Evolutionary conservation across 352 stramenopile species (phyloP).

Genomic region (Blastocystis sp.): DNA sequence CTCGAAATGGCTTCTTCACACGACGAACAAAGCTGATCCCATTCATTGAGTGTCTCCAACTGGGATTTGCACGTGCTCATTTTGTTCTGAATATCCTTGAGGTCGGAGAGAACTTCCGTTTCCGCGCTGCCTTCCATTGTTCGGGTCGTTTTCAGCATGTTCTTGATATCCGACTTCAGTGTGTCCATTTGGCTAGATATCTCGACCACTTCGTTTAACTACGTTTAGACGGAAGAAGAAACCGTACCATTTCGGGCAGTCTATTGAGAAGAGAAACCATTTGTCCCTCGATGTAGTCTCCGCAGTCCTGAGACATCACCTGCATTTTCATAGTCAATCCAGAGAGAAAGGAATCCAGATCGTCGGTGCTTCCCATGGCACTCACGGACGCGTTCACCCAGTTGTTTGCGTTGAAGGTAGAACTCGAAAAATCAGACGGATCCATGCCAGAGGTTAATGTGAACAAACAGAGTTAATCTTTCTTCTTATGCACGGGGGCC

Average conservation of each 20-base stretch:
- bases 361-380: background rate
- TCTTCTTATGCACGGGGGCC: background rate
- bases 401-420: background rate
- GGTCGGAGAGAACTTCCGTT: background rate
- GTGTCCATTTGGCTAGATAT: background rate
- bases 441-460: background rate
- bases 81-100: background rate
- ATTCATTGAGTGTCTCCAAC: background rate
- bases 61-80: background rate
- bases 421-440: background rate
- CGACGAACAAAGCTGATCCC: background rate
- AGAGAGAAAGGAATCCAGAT: slow-evolving; percentile 9
- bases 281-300: background rate
- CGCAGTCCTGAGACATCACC: slow-evolving; percentile 3
- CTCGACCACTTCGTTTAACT: background rate
- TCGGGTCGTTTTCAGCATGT: background rate
- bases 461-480: background rate
- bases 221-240: background rate
- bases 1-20: background rate
- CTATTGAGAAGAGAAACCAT: background rate
- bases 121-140: background rate
- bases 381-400: background rate
- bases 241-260: slow-evolving; percentile 5
- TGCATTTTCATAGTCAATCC: background rate
- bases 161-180: background rate